Evolutionary conservation across 2,329 filamentous ascomycete genomes (phyloP).

Genomic region (Endothia cerciana): DNA sequence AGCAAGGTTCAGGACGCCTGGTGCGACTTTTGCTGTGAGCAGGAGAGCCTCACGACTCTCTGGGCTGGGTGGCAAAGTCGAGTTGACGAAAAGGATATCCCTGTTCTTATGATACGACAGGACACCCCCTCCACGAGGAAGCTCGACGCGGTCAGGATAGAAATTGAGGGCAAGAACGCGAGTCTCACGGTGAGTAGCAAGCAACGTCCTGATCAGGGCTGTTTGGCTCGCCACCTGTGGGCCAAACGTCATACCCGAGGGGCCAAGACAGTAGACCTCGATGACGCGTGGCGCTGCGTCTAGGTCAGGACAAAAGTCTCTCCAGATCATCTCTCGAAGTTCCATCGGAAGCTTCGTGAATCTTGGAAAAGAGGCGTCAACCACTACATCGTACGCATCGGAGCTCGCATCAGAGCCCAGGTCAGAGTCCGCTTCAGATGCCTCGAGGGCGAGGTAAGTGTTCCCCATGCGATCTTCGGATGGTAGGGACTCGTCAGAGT

Average conservation of each 20-base stretch:
- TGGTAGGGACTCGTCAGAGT: not conserved
- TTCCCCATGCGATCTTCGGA: not conserved
- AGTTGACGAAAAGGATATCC: slow-evolving; percentile 39
- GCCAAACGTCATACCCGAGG: slow-evolving; percentile 15
- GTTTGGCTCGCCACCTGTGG: slow-evolving; percentile 37
- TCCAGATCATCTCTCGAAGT: slow-evolving; percentile 41
- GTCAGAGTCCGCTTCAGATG: slow-evolving; percentile 21
- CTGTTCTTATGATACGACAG: slow-evolving; percentile 38
- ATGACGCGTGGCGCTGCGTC: slow-evolving; percentile 36
- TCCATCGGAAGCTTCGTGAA: slow-evolving; percentile 41
- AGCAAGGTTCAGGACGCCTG: slow-evolving; percentile 6
- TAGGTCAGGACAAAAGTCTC: slow-evolving; percentile 39
- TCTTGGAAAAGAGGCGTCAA: slow-evolving; percentile 30
- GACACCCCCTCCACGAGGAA: slow-evolving; percentile 35
- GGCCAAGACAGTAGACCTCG: slow-evolving; percentile 31
- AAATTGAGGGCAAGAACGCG: slow-evolving; percentile 38
- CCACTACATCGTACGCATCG: not conserved
- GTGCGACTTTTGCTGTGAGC: not conserved
- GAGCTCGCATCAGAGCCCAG: not conserved
- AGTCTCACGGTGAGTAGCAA: slow-evolving; percentile 43
- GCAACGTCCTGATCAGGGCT: slow-evolving; percentile 35
- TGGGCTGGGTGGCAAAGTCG: not conserved
- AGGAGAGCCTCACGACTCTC: not conserved
- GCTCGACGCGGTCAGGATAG: slow-evolving; percentile 40
- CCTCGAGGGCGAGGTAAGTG: slow-evolving; percentile 25